Evolutionary conservation across 805 yeast genomes (phyloP).

Genomic region (Pachysolen tannophilus): DNA sequence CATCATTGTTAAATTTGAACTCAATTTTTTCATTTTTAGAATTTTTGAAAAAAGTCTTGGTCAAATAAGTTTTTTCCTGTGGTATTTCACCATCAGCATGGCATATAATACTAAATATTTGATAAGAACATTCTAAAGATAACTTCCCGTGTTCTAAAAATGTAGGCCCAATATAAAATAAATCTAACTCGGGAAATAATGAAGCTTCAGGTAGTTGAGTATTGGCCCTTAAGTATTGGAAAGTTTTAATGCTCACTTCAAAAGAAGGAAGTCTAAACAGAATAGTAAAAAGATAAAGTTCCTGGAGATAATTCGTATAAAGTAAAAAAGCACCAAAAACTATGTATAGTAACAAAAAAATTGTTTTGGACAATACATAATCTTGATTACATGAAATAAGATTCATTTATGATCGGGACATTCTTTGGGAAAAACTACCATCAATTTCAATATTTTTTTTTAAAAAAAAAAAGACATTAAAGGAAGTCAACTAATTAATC

Average conservation of each 20-base stretch:
- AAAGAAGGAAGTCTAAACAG: background rate
- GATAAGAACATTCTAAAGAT: background rate
- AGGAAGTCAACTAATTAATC: no score
- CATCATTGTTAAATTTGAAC: background rate
- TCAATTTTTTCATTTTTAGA: background rate
- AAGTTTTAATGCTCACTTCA: background rate
- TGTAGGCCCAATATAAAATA: background rate
- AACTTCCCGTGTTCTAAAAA: background rate
- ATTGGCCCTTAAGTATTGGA: background rate
- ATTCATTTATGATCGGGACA: no score
- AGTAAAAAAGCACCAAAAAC: background rate
- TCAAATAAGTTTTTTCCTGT: background rate
- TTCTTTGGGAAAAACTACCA: no score
- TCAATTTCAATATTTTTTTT: no score
- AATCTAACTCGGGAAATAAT: background rate
- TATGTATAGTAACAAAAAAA: conserved; percentile 5
- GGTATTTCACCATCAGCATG: background rate
- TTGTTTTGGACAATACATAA: background rate
- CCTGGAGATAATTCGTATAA: background rate
- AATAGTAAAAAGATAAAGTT: background rate
- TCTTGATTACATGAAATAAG: no score
- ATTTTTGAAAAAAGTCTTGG: background rate
- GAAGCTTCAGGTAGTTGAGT: background rate
- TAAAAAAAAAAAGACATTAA: no score
- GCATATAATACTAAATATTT: background rate